Evolutionary conservation across 495 filamentous ascomycete genomes (phyloP).

Genomic region (Penicillium bialowiezense): DNA sequence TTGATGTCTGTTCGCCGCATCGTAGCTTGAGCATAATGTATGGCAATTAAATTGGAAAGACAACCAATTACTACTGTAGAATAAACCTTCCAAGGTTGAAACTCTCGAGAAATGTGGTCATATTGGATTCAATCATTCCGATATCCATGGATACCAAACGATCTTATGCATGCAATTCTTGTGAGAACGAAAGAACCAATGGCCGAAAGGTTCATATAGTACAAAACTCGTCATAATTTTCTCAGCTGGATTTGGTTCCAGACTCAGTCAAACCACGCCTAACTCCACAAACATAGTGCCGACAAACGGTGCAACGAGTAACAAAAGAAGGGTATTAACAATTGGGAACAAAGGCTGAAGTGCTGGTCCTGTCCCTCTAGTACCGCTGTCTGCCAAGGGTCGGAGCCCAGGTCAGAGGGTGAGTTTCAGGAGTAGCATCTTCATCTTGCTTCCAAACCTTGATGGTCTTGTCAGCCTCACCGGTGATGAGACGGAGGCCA

Average conservation of each 20-base stretch:
- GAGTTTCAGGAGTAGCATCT: conserved; percentile 81
- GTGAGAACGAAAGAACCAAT: not conserved
- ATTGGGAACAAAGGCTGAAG: conserved; percentile 9
- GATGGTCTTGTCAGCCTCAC: conserved; percentile 95
- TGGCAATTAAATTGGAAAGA: too few relatives aligned
- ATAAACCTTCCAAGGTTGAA: too few relatives aligned
- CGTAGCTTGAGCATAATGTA: not conserved
- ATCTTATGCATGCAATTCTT: too few relatives aligned
- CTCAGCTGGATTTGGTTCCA: not conserved
- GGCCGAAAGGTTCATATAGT: not conserved
- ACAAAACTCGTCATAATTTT: not conserved
- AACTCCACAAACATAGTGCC: conserved; percentile 35
- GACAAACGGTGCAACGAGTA: conserved; percentile 12
- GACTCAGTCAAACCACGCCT: conserved; percentile 19
- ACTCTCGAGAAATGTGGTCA: too few relatives aligned
- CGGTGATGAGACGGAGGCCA: conserved; percentile 84
- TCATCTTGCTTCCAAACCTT: conserved; percentile 96
- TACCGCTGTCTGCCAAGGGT: conserved; percentile 70
- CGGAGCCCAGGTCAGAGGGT: conserved; percentile 93
- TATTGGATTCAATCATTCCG: too few relatives aligned
- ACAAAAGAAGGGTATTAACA: conserved; percentile 21
- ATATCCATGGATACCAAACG: too few relatives aligned
- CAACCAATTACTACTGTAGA: too few relatives aligned
- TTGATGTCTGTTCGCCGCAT: not conserved
- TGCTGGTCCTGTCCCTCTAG: conserved; percentile 26